Evolutionary conservation across 139 green algal genomes (phyloP), one percentile per base, ranked within the genome.

Genomic region (Chlamydomonas sphaeroides): DNA sequence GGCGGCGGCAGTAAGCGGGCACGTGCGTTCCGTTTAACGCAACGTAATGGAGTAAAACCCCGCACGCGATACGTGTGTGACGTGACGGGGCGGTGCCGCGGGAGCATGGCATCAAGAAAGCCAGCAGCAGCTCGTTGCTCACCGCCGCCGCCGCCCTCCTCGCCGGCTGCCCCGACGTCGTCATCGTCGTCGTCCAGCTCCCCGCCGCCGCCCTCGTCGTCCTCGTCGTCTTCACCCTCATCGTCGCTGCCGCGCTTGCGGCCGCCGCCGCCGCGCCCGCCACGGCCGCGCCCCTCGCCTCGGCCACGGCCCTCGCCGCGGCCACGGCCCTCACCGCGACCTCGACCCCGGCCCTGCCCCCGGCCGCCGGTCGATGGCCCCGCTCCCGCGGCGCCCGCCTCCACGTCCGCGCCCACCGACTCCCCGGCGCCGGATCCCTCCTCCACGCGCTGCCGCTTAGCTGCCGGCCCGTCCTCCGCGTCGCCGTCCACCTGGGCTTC

Each of bases 191-290:
- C 65, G 67, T 83, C 70, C 63, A 77, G 71, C 65, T 79, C 79
- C 51, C 71, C 71, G 30, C 10, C 33, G 1, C 71, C 71, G 18
- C 68, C 69, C 35, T 78, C 82, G 21, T 68, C 45, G 11, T 80
- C 83, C 42, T 69, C 66, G 42, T 71, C 83, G 17, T 81, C 83
- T 15, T 88, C 83, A 20, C 41, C 48, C 1, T 68, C 75, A 25
- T 67, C 65, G 5, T 84, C 65, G 17, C 36, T 65, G 42, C 53
- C 63, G 23, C 36, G 3, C 23, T 26, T 28, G n/a, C 74, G n/a
- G 0, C 59, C 28, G 28, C 57, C 73, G 36, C 74, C 41, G 5
- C 39, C 59, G 1, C 61, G 33, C 48, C 39, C 59, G 61, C 56
- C 39, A 39, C 41, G 33, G 21, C 61, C 42, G 8, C 42, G 36